These are phyloP conservation scores for Baorangia bicolor DNA, from an alignment of 768 basidiomycete species.

Conservation along the genomic window DNA sequence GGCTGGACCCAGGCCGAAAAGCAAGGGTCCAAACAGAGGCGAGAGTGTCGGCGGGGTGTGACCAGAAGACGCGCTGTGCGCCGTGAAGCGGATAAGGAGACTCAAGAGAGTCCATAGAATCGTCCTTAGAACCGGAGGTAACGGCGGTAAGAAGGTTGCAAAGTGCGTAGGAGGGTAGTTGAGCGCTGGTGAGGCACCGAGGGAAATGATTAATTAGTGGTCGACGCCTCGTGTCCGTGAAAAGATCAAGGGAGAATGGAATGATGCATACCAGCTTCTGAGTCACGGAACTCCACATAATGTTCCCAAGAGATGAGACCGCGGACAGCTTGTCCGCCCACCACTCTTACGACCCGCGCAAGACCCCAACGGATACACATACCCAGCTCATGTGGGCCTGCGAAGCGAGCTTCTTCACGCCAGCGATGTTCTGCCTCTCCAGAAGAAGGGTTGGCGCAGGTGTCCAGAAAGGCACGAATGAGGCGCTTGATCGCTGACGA, in stretches of 20 bases:
- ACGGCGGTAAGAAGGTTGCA: conserved; percentile 56
- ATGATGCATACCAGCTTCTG: conserved; percentile 70
- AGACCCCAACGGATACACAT: conserved; percentile 95
- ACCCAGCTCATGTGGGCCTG: conserved; percentile 83
- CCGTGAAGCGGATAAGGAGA: conserved; percentile 79
- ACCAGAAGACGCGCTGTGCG: conserved; percentile 81
- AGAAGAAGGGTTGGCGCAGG: conserved; percentile 41
- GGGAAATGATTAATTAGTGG: conserved; percentile 19
- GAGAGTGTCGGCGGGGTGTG: conserved; percentile 91
- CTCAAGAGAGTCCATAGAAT: conserved; percentile 70
- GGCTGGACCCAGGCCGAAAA: conserved; percentile 75
- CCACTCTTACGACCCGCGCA: conserved; percentile 69
- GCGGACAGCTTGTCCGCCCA: conserved; percentile 68
- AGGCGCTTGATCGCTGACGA: conserved; percentile 71
- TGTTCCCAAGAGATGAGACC: conserved; percentile 85
- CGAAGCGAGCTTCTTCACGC: conserved; percentile 81
- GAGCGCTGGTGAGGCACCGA: conserved; percentile 38
- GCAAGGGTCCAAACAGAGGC: conserved; percentile 81
- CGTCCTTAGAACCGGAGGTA: conserved; percentile 53
- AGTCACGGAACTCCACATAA: conserved; percentile 77
- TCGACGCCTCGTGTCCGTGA: conserved; percentile 25
- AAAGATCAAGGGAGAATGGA: conserved; percentile 18
- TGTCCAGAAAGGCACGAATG: conserved; percentile 77
- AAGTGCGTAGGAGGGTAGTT: conserved; percentile 76
- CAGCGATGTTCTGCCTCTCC: conserved; percentile 53